These are phyloP conservation scores for Phaeosphaeriaceae sp. DNA, from an alignment of 2,329 filamentous ascomycete species.

Conservation along the genomic window DNA sequence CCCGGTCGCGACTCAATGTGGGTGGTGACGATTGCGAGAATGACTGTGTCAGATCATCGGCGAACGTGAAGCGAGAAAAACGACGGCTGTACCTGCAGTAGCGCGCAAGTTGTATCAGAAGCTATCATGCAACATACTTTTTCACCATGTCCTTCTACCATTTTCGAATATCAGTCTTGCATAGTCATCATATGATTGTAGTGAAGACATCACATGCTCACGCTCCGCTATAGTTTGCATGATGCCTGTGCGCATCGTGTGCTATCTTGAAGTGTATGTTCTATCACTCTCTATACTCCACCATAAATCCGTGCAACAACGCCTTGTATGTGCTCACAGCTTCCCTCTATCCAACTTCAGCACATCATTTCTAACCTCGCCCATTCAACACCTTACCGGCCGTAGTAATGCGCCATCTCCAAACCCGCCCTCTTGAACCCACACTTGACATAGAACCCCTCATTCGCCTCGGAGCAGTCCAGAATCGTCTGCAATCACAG, in stretches of 20 bases:
- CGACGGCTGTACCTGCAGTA: constrained; percentile 11
- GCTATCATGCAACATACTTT: neutral
- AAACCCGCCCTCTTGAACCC: constrained; percentile 90
- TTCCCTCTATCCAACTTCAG: neutral
- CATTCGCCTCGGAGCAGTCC: constrained; percentile 94
- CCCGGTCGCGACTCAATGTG: neutral
- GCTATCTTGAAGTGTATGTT: neutral
- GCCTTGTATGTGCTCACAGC: constrained; percentile 10
- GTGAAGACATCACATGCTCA: too few relatives aligned
- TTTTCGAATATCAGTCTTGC: too few relatives aligned
- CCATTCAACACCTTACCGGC: constrained; percentile 18
- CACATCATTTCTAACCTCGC: neutral
- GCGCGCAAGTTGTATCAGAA: neutral
- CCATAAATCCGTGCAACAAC: neutral
- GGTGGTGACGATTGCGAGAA: neutral
- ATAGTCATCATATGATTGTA: too few relatives aligned
- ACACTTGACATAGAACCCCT: constrained; percentile 98
- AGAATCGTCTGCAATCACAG: constrained; percentile 77
- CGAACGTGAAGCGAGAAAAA: constrained; percentile 12
- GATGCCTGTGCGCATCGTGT: too few relatives aligned
- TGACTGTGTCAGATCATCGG: neutral
- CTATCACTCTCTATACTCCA: constrained; percentile 6
- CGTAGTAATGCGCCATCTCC: constrained; percentile 96
- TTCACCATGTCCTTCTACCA: neutral
- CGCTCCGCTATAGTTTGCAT: too few relatives aligned